Evolutionary conservation across 352 stramenopile genomes (phyloP), one percentile per base, ranked within the genome.

Genomic region (Elongisporangium prolatum): DNA sequence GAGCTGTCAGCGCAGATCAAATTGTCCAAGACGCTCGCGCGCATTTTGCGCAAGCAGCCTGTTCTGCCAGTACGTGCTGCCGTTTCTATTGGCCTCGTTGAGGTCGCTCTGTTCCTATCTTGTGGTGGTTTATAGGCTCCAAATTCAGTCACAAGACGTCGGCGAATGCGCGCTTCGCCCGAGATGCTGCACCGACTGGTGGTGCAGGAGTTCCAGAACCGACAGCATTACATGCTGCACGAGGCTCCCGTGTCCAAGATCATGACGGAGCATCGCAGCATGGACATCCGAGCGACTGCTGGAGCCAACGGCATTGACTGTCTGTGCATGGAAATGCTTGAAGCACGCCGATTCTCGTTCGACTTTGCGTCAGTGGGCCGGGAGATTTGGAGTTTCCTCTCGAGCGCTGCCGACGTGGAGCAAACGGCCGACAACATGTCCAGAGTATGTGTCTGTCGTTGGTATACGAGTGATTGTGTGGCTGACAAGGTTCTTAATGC

Each of bases 21-120:
- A 48, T 71, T 78, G 28, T 71, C 67, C 50, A 63, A 67, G 53
- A 59, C 60, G 49, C 70, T 78, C 9, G 70, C 74, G 67, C 60
- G 57, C 17, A 62, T 69, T 18, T 65, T 80, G 34, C 68, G 72
- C 53, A 77, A 80, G 61, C 68, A 69, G 3, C 64, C 65, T 2
- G 67, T 72, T 48, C 64, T 77, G 6, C 28, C 14, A 3, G 64
- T 70, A 67, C 11, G 63, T 56, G 20, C 4, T 34, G 24, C 24
- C 24, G n/a, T n/a, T 34, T 7, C 24, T 34, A 34, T n/a, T n/a
- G n/a, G n/a, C n/a, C n/a, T n/a, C n/a, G n/a, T n/a, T 50, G 48
- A 47, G 13, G 10, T 13, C 50, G 21, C 22, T 51, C 16, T 7
- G 10, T 25, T 34, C 8, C 4, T 8, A 34, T 8, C 28, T 40